A percentile compares a stretch with the other conserved stretches of the same genome.
phyloP scores from a whole-genome alignment of 164 flowering plant species.

The Sextonia rubra region DNA sequence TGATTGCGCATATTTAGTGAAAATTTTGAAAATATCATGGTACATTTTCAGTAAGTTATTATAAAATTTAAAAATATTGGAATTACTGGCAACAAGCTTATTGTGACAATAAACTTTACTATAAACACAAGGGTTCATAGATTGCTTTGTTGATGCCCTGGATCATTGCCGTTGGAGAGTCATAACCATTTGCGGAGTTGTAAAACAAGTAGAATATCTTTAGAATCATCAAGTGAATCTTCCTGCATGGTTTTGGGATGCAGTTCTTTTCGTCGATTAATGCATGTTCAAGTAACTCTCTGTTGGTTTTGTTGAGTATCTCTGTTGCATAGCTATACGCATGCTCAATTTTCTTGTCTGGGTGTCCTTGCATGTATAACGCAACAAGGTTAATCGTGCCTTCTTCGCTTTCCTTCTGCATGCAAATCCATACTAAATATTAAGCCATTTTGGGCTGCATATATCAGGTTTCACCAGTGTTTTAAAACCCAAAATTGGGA shows the following conservation, averaged over 20 bases:
- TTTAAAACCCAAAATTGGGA: too few relatives aligned
- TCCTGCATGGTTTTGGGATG: constrained; percentile 16
- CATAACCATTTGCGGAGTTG: constrained; percentile 27
- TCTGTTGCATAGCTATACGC: constrained; percentile 17
- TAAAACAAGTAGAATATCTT: constrained; percentile 44
- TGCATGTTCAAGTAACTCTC: constrained; percentile 30
- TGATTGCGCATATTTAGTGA: too few relatives aligned
- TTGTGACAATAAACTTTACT: neutral
- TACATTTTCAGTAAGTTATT: too few relatives aligned
- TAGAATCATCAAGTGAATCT: constrained; percentile 23
- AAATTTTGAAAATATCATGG: too few relatives aligned
- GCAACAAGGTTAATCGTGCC: constrained; percentile 34
- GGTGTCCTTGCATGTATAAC: constrained; percentile 29
- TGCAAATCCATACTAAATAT: neutral
- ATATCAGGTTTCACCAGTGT: too few relatives aligned
- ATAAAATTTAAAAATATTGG: too few relatives aligned
- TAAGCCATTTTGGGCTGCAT: too few relatives aligned
- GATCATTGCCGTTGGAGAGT: constrained; percentile 26
- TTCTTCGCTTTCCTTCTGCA: constrained; percentile 38
- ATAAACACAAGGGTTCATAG: constrained; percentile 8
- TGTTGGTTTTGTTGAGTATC: constrained; percentile 20
- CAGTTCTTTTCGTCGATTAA: constrained; percentile 21
- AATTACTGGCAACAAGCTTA: too few relatives aligned
- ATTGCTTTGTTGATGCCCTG: constrained; percentile 37
- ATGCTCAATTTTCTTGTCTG: constrained; percentile 23